Percentiles rank a stretch among this genome's conserved stretches.
These are phyloP conservation scores for Apophysomyces elegans DNA, from an alignment of 371 early-diverging fungal genomes.

Conservation along the genomic window DNA sequence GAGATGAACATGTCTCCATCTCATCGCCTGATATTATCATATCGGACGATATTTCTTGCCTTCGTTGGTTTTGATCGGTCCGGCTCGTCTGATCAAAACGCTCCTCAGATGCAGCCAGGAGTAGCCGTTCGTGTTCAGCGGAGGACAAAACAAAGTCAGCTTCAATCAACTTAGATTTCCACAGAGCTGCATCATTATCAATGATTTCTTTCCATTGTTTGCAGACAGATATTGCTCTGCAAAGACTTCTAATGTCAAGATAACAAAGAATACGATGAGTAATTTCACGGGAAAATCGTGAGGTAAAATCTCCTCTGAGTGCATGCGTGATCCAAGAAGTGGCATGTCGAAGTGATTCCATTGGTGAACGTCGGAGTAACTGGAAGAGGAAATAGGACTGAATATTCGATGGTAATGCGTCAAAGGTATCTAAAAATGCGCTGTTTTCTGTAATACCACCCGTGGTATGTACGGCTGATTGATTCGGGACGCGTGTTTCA, in stretches of 20 bases:
- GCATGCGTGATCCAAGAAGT: conserved; percentile 76
- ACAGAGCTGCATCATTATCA: conserved; percentile 72
- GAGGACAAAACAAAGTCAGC: conserved; percentile 11
- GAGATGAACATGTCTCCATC: neutral
- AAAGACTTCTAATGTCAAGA: conserved; percentile 78
- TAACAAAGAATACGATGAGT: conserved; percentile 75
- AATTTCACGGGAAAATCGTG: conserved; percentile 79
- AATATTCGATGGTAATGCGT: conserved; percentile 15
- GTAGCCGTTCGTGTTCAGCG: neutral
- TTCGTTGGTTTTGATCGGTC: neutral
- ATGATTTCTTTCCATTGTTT: conserved; percentile 76
- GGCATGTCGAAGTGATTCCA: conserved; percentile 79
- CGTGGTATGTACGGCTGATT: neutral
- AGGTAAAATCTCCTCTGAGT: conserved; percentile 87
- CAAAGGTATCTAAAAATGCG: conserved; percentile 21
- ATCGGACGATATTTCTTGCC: neutral
- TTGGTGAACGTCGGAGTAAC: conserved; percentile 43
- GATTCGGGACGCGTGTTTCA: conserved; percentile 7
- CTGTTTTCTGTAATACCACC: conserved; percentile 1
- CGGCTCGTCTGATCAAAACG: neutral
- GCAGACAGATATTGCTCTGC: conserved; percentile 77
- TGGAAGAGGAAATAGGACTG: conserved; percentile 22
- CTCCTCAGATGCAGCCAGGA: neutral
- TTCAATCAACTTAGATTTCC: conserved; percentile 30
- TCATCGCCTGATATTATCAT: neutral